A percentile compares a stretch with the other conserved stretches of the same genome.
phyloP scores from a whole-genome alignment of 176 grass and related monocot species.

The Phragmites australis region DNA sequence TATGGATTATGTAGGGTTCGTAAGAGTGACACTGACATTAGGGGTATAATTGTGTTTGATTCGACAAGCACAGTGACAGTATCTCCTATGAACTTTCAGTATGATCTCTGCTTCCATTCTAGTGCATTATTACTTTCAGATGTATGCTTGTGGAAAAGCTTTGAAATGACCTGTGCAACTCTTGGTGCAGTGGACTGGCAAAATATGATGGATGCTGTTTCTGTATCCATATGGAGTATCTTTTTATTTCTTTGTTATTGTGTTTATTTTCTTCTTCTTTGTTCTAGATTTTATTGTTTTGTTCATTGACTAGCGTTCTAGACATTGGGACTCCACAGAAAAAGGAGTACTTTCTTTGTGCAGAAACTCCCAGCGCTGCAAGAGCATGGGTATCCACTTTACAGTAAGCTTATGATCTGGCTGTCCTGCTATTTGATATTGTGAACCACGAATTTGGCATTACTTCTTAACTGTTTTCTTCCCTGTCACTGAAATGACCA shows the following conservation, averaged over 20 bases:
- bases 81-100: slow-evolving; percentile 80
- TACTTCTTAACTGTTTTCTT: neutral
- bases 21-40: slow-evolving; percentile 62
- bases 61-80: slow-evolving; percentile 63
- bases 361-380: slow-evolving; percentile 78
- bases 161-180: slow-evolving; percentile 27
- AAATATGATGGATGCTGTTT: slow-evolving; percentile 94
- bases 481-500: neutral
- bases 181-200: slow-evolving; percentile 63
- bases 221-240: slow-evolving; percentile 62
- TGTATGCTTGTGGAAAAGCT: neutral
- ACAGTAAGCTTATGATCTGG: slow-evolving; percentile 60
- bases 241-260: neutral
- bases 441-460: neutral
- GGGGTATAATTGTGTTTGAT: slow-evolving; percentile 68
- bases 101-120: slow-evolving; percentile 36
- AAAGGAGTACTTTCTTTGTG: slow-evolving; percentile 85
- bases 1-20: slow-evolving; percentile 52
- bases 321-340: slow-evolving; percentile 92
- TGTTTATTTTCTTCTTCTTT: slow-evolving; percentile 12
- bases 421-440: neutral
- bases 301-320: slow-evolving; percentile 66
- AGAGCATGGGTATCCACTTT: slow-evolving; percentile 89
- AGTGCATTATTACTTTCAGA: slow-evolving; percentile 18
- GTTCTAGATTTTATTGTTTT: slow-evolving; percentile 30